These are phyloP conservation scores for Yamagishiella unicocca DNA, from an alignment of 139 green algal genomes.

Conservation along the genomic window DNA sequence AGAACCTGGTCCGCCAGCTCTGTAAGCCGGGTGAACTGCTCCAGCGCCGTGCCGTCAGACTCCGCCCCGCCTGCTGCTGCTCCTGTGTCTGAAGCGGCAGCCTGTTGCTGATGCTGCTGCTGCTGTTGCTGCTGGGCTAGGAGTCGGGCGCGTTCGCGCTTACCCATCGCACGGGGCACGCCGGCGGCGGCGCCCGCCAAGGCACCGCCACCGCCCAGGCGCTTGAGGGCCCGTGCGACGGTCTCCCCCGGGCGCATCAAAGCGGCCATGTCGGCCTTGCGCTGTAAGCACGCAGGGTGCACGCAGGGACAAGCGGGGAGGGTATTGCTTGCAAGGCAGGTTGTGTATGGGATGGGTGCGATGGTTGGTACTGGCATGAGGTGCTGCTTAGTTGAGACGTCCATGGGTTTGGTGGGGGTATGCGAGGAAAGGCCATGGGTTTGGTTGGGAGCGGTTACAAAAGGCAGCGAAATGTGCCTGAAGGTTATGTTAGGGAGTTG, in stretches of 20 bases:
- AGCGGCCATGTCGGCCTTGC: constrained; percentile 62
- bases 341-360: too few species aligned
- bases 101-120: background rate
- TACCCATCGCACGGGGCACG: constrained; percentile 58
- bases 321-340: background rate
- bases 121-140: constrained; percentile 44
- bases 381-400: too few species aligned
- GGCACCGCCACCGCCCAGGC: constrained; percentile 61
- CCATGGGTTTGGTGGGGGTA: too few species aligned
- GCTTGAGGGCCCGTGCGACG: constrained; percentile 72
- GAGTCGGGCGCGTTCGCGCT: constrained; percentile 59
- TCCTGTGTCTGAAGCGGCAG: background rate
- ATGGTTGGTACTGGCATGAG: too few species aligned
- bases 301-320: background rate
- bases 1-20: constrained; percentile 65
- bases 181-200: background rate
- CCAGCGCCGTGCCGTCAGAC: background rate
- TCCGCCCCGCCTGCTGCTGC: background rate
- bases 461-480: too few species aligned
- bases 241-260: constrained; percentile 75
- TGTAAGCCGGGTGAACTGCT: constrained; percentile 51
- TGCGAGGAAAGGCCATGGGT: too few species aligned
- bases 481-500: too few species aligned
- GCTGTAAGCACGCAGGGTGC: background rate
- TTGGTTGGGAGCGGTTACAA: too few species aligned